Base-by-base conservation (phyloP, 2,329 filamentous ascomycete genomes). In the Rutstroemia sydowiana region DNA sequence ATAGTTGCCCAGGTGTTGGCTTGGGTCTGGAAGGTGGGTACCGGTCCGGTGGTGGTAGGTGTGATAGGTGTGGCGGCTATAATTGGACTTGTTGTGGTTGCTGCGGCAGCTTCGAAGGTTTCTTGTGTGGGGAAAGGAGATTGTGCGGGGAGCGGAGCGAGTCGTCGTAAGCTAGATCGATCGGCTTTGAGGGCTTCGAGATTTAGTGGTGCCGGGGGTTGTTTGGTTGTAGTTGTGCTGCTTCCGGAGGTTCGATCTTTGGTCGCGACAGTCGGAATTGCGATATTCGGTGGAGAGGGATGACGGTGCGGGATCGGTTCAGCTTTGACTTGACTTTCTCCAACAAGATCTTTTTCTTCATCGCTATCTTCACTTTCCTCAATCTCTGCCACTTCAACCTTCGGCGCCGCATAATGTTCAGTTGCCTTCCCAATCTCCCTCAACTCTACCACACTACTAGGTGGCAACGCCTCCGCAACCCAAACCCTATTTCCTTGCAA, bases 1-100 rank as follows among this genome's bases (percentile, higher is more conserved):
- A 65, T 58, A 23, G 54, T 59, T 13, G 62, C 62, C 62, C 62
- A 65, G 11, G 62, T 61, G 13, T 45, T 47, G 30, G 53, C 45
- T 48, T 55, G 50, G 2, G 56, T 48, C 16, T 45, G 36, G 36
- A 49, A 53, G 44, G 48, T 39, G 0, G 44, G n/a, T n/a, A 30
- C 26, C 3, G 41, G 13, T 32, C 13, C 40, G 39, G 42, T 32
- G 2, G 49, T 36, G 1, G 37, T 14, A 3, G 34, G 3, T 8
- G 28, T 14, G 13, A 16, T 23, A 9, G 37, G 16, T 32, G 21
- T 11, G 13, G 45, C 36, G 28, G 48, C 16, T 18, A 34, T n/a
- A 5, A 9, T 28, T 21, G 6, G 32, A 31, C 10, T 20, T 23
- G 16, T 16, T n/a, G 5, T 39, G 16, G 41, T n/a, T n/a, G n/a